Conservation (phyloP, 768 basidiomycete species). For the Lactarius akahatsu region DNA sequence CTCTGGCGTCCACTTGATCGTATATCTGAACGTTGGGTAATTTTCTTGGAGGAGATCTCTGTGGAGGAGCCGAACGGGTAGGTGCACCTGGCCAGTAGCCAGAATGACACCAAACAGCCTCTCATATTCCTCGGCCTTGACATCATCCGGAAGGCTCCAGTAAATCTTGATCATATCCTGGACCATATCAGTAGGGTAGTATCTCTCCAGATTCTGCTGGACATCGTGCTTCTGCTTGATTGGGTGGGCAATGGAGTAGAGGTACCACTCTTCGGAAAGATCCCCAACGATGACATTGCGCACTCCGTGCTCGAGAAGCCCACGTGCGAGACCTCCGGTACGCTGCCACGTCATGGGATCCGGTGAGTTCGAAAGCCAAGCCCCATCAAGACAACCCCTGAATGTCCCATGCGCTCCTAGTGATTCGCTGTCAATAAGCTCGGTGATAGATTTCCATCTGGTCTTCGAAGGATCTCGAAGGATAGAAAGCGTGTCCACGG, state of each 20-base stretch:
- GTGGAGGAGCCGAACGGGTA: conserved; percentile 62
- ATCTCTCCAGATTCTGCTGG: conserved; percentile 56
- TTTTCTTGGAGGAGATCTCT: conserved; percentile 54
- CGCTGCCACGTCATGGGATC: conserved; percentile 71
- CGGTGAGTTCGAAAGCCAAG: conserved; percentile 54
- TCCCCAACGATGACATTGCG: conserved; percentile 65
- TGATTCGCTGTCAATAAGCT: conserved; percentile 56
- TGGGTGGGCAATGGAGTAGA: conserved; percentile 70
- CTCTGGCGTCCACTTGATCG: conserved; percentile 68
- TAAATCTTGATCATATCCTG: conserved; percentile 48
- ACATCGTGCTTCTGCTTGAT: conserved; percentile 52
- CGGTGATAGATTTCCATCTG: conserved; percentile 50
- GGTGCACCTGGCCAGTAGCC: conserved; percentile 62
- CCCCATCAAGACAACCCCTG: conserved; percentile 60
- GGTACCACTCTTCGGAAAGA: conserved; percentile 72
- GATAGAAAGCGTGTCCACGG: conserved; percentile 47
- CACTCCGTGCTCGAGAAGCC: conserved; percentile 56
- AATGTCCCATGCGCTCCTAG: conserved; percentile 63
- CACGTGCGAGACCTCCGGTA: conserved; percentile 55
- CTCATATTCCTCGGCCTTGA: conserved; percentile 44
- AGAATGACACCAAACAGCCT: conserved; percentile 58
- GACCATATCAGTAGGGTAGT: conserved; percentile 53
- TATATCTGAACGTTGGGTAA: conserved; percentile 68
- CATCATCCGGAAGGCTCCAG: conserved; percentile 40
- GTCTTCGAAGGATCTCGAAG: conserved; percentile 51